These are phyloP conservation scores for Tetrapisispora nanseiensis DNA, from an alignment of 805 yeast species.

Conservation along the genomic window DNA sequence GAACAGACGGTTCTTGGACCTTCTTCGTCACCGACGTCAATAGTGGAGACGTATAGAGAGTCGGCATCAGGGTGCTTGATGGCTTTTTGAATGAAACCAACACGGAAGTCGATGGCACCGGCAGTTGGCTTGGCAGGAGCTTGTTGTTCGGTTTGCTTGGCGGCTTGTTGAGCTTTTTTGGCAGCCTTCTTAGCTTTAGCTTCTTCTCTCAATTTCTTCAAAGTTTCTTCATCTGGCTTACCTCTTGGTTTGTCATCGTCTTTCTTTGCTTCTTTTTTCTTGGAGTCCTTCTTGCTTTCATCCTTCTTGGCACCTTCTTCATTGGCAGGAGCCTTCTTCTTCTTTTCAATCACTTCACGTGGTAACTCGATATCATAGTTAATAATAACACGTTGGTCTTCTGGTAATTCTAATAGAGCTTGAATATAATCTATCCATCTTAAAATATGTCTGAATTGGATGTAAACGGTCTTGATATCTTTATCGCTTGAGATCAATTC, in stretches of 20 bases:
- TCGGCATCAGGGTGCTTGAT: constrained; percentile 97
- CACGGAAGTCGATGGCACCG: constrained; percentile 81
- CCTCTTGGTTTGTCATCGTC: constrained; percentile 31
- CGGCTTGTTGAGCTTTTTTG: constrained; percentile 47
- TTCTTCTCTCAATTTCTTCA: constrained; percentile 39
- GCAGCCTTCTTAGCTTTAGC: constrained; percentile 53
- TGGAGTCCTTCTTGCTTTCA: constrained; percentile 14
- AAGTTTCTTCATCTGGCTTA: constrained; percentile 40
- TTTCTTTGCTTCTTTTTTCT: constrained; percentile 12
- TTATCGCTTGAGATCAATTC: constrained; percentile 42
- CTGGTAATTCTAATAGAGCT: constrained; percentile 47
- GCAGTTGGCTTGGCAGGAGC: constrained; percentile 63
- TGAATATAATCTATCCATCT: constrained; percentile 93
- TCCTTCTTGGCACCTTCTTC: constrained; percentile 14
- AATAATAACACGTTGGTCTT: constrained; percentile 46
- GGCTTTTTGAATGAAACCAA: constrained; percentile 95
- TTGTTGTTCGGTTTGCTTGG: constrained; percentile 34
- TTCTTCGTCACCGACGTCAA: constrained; percentile 90
- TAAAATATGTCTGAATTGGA: constrained; percentile 67
- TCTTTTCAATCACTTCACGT: constrained; percentile 57
- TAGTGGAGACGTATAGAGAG: constrained; percentile 89
- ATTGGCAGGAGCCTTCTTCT: constrained; percentile 39
- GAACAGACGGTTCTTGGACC: constrained; percentile 98
- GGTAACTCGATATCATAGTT: constrained; percentile 58
- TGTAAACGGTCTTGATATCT: constrained; percentile 40